Evolutionary conservation across 2,329 filamentous ascomycete genomes (phyloP).

Genomic region (Penicillium sp.): DNA sequence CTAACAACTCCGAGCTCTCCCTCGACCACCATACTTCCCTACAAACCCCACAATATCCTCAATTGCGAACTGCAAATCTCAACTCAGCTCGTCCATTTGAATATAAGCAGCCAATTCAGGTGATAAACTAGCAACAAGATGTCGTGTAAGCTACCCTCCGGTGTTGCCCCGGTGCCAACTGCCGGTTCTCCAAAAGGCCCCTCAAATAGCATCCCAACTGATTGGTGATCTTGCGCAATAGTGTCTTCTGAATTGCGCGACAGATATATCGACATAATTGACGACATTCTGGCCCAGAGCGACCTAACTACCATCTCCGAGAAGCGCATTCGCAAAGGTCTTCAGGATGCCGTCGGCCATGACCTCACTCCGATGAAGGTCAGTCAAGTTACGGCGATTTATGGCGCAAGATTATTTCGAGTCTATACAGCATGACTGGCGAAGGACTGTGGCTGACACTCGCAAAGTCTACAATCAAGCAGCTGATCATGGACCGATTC

Average conservation of each 20-base stretch:
- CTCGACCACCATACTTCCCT: background rate
- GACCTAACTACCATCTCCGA: slow-evolving; percentile 64
- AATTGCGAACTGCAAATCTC: background rate
- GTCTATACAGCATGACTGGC: background rate
- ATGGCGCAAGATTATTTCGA: background rate
- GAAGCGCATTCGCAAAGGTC: slow-evolving; percentile 62
- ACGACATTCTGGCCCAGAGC: slow-evolving; percentile 58
- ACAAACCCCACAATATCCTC: background rate
- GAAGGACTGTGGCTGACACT: slow-evolving; percentile 1
- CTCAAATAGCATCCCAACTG: slow-evolving; percentile 19
- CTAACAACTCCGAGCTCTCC: slow-evolving; percentile 16
- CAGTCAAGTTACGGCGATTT: slow-evolving; percentile 13
- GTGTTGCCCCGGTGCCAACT: slow-evolving; percentile 20
- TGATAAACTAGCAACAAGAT: slow-evolving; percentile 26
- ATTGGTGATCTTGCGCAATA: slow-evolving; percentile 29
- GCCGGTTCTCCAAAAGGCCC: slow-evolving; percentile 18
- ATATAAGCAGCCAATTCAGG: background rate
- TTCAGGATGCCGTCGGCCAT: slow-evolving; percentile 60
- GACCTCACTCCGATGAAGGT: slow-evolving; percentile 64
- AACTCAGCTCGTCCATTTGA: background rate
- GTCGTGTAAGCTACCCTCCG: slow-evolving; percentile 34
- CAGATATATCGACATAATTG: slow-evolving; percentile 59
- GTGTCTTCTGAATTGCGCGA: slow-evolving; percentile 51
- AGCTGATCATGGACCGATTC: slow-evolving; percentile 70
- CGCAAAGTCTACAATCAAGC: slow-evolving; percentile 64